These are phyloP conservation scores for Coccomyxa subellipsoidea DNA, from an alignment of 163 green algal species.

Conservation along the genomic window DNA sequence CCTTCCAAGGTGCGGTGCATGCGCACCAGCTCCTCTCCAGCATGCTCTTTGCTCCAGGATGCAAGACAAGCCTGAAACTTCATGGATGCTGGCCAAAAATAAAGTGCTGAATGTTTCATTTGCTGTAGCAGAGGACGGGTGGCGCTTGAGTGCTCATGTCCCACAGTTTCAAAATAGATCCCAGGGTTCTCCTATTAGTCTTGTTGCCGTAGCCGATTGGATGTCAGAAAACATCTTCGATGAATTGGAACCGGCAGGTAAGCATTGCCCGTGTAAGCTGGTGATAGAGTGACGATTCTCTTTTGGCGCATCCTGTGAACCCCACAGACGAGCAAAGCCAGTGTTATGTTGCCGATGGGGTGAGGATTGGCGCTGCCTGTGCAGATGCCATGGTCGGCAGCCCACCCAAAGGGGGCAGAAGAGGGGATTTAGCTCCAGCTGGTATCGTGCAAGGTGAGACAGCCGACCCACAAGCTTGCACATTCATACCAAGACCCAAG, in stretches of 20 bases:
- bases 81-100: neutral
- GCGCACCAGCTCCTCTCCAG: conserved; percentile 9
- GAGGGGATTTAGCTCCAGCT: conserved; percentile 17
- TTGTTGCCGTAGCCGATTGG: conserved; percentile 27
- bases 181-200: neutral
- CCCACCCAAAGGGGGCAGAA: conserved; percentile 16
- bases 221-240: conserved; percentile 27
- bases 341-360: neutral
- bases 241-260: conserved; percentile 19
- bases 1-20: conserved; percentile 30
- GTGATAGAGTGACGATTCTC: too few relatives aligned
- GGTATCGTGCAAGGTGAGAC: conserved; percentile 28
- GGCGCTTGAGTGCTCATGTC: conserved; percentile 18
- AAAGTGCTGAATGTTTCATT: neutral
- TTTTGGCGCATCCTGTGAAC: neutral
- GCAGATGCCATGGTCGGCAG: conserved; percentile 27
- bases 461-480: neutral
- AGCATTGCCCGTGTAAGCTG: too few relatives aligned
- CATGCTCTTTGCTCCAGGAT: neutral
- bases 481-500: neutral
- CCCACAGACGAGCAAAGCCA: neutral
- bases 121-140: conserved; percentile 13
- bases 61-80: neutral
- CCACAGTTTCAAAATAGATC: conserved; percentile 14
- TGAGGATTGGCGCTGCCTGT: neutral